These are phyloP conservation scores for Graphilbum fragrans DNA, from an alignment of 2,329 filamentous ascomycete genomes.

Conservation along the genomic window DNA sequence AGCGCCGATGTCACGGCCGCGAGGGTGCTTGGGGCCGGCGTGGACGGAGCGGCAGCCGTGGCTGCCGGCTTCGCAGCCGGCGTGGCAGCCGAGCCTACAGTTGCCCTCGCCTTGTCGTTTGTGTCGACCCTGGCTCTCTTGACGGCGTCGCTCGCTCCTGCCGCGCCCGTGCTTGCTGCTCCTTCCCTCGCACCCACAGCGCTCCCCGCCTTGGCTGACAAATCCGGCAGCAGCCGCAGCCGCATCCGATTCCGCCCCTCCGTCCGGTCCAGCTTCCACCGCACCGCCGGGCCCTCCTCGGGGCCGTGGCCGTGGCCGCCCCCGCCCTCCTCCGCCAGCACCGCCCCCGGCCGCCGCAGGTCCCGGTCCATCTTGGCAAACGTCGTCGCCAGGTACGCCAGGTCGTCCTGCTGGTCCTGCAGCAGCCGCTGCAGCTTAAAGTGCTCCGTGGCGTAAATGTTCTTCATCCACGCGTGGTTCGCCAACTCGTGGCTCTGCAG, in stretches of 20 bases:
- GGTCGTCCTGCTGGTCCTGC: slow-evolving; percentile 90
- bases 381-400: slow-evolving; percentile 61
- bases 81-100: neutral
- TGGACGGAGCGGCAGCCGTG: too few species aligned
- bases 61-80: neutral
- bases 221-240: slow-evolving; percentile 72
- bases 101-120: too few species aligned
- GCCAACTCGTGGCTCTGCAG: slow-evolving; percentile 75
- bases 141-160: neutral
- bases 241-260: slow-evolving; percentile 95
- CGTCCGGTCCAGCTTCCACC: slow-evolving; percentile 91
- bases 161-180: neutral
- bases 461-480: slow-evolving; percentile 86
- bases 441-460: slow-evolving; percentile 85
- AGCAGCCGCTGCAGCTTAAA: slow-evolving; percentile 79
- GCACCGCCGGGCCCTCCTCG: slow-evolving; percentile 23
- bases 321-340: slow-evolving; percentile 53
- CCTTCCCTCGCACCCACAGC: neutral
- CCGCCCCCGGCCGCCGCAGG: slow-evolving; percentile 64
- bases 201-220: slow-evolving; percentile 29
- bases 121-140: too few species aligned
- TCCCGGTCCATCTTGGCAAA: slow-evolving; percentile 72
- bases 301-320: slow-evolving; percentile 15
- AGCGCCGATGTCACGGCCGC: slow-evolving; percentile 10
- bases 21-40: slow-evolving; percentile 10